Evolutionary conservation across 2,329 filamentous ascomycete species (phyloP).

Genomic region (Metarhizium album): DNA sequence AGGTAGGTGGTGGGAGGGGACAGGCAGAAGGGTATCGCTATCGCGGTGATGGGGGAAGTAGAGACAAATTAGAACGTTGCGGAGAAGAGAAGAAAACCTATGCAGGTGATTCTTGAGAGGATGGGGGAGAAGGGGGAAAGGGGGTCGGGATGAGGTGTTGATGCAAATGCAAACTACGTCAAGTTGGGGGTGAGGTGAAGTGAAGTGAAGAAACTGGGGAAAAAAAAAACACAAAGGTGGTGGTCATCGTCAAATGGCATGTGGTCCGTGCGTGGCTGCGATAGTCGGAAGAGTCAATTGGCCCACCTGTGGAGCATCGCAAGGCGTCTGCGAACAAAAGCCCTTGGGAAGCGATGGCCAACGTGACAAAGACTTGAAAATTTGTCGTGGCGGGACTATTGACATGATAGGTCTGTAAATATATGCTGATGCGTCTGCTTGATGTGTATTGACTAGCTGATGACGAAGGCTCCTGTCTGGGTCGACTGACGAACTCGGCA

Average conservation of each 20-base stretch:
- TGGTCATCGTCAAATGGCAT: slow-evolving; percentile 11
- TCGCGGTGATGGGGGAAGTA: slow-evolving; percentile 4
- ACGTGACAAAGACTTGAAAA: background rate
- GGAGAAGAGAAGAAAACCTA: slow-evolving; percentile 5
- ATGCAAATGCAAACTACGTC: slow-evolving; percentile 6
- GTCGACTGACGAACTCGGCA: too few species aligned
- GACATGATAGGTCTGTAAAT: too few species aligned
- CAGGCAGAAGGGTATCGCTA: slow-evolving; percentile 2
- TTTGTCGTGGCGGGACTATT: background rate
- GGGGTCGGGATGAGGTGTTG: slow-evolving; percentile 4
- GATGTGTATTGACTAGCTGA: too few species aligned
- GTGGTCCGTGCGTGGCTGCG: slow-evolving; percentile 10
- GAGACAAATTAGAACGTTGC: slow-evolving; percentile 6
- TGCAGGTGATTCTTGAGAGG: slow-evolving; percentile 2
- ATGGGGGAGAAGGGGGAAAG: slow-evolving; percentile 7
- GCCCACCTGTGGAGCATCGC: background rate
- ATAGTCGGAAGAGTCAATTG: slow-evolving; percentile 7
- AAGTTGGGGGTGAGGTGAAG: slow-evolving; percentile 1
- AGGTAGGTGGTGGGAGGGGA: background rate
- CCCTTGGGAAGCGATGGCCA: background rate
- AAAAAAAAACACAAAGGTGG: slow-evolving; percentile 7
- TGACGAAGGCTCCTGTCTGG: too few species aligned
- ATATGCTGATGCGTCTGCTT: too few species aligned
- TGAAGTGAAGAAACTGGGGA: slow-evolving; percentile 6
- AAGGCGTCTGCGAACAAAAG: background rate